A percentile compares a stretch with the other conserved stretches of the same genome.
Evolutionary conservation across 768 basidiomycete species (phyloP).

Genomic region (Clathrus columnatus): DNA sequence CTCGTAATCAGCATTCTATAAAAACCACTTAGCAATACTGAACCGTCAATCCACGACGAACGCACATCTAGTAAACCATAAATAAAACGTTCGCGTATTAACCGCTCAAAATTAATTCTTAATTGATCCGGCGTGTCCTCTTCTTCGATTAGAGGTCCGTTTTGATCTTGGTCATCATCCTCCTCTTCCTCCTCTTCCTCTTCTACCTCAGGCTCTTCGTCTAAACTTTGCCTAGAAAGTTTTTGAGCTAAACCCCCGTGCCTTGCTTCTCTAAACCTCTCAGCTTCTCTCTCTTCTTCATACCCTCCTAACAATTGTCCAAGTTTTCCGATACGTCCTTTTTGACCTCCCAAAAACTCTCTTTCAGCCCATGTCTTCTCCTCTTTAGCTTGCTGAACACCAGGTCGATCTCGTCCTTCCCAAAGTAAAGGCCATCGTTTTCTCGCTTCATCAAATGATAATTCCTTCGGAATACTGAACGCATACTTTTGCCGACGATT

Average conservation of each 20-base stretch:
- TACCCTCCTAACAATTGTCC: conserved; percentile 58
- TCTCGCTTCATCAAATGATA: conserved; percentile 45
- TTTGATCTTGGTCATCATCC: conserved; percentile 23
- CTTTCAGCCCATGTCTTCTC: conserved; percentile 62
- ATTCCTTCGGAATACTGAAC: conserved; percentile 43
- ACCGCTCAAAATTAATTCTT: conserved; percentile 45
- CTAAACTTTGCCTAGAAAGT: conserved; percentile 20
- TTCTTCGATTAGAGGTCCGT: conserved; percentile 6
- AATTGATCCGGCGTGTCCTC: conserved; percentile 42
- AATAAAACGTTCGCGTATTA: conserved; percentile 61
- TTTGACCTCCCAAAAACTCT: conserved; percentile 43
- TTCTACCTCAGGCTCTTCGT: conserved; percentile 30
- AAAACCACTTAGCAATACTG: neutral
- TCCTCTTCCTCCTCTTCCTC: conserved; percentile 66
- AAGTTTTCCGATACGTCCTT: conserved; percentile 60
- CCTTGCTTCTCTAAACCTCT: conserved; percentile 43
- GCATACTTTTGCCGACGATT: conserved; percentile 65
- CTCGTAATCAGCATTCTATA: conserved; percentile 62
- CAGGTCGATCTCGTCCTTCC: conserved; percentile 44
- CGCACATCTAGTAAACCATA: conserved; percentile 68
- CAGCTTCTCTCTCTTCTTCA: conserved; percentile 70
- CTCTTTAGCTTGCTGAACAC: conserved; percentile 47
- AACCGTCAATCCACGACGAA: conserved; percentile 1
- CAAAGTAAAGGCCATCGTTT: conserved; percentile 61
- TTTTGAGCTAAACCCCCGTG: conserved; percentile 25